Evolutionary conservation across 768 basidiomycete species (phyloP).

Genomic region (Pleurotus sapidus): DNA sequence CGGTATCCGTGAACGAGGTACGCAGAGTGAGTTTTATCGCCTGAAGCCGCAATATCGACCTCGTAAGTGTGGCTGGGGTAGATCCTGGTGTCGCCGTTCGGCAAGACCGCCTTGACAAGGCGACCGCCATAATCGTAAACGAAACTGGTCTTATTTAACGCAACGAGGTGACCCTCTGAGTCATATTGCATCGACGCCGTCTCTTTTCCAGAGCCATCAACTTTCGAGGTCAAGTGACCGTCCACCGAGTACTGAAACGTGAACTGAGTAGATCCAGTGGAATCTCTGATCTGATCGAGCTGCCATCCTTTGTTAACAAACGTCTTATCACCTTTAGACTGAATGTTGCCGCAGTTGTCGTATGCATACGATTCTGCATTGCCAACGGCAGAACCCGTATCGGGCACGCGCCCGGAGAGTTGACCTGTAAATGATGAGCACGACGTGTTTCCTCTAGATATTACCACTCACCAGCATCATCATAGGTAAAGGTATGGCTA

Average conservation of each 20-base stretch:
- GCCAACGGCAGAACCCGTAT: not conserved
- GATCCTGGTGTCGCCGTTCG: not conserved
- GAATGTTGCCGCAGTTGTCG: constrained; percentile 8
- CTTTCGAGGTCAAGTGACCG: not conserved
- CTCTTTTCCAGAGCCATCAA: not conserved
- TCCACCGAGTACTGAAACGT: constrained; percentile 2
- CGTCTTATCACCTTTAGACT: constrained; percentile 3
- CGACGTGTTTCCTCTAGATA: not conserved
- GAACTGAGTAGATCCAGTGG: not conserved
- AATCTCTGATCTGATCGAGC: not conserved
- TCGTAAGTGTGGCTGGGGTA: constrained; percentile 7
- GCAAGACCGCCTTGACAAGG: constrained; percentile 3
- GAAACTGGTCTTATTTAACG: not conserved
- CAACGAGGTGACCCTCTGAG: not conserved
- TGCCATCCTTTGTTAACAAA: constrained; percentile 12
- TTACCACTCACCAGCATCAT: not conserved
- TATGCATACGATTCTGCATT: not conserved
- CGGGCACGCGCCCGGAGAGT: not conserved
- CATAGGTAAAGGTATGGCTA: not conserved
- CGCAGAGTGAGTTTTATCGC: not conserved
- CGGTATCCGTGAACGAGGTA: constrained; percentile 3
- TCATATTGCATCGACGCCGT: constrained; percentile 2
- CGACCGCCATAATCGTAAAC: constrained; percentile 11
- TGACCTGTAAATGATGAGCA: not conserved
- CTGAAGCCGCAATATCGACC: constrained; percentile 2